Base-by-base conservation (phyloP, 2,329 filamentous ascomycete species). In the Alternaria tenuissima region DNA sequence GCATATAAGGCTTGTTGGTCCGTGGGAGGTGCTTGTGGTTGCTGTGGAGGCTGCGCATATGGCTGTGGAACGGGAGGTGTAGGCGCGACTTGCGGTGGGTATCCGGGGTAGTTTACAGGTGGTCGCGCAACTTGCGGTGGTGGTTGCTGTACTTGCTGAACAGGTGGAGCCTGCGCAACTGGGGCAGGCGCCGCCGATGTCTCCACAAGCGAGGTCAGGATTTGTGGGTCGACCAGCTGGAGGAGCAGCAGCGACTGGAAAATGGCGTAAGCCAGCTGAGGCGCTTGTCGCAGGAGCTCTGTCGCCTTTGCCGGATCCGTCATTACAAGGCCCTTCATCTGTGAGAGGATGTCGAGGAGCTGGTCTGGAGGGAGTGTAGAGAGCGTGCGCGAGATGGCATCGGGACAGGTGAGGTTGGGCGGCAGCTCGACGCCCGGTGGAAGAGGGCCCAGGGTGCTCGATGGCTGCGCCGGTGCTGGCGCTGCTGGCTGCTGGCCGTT, bases 241-340 rank as follows among this genome's bases (percentile, higher is more conserved):
- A 98, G 95, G 38, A 97, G 87, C 2, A 98, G 87, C 9, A 98
- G 86, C 24, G 94, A 91, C 80, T 98, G 94, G 81, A 98, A 98
- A 67, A 98, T 91, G 59, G 95, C 95, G 73, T 96, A 98, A 5
- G 92, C 89, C 44, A 99, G 88, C 80, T 99, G 95, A 0, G 95
- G 95, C 1, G 94, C 93, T 81, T 94, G 91, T 63, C 90, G 86
- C 42, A 99, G 87, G 41, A 98, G 88, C 74, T 96, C 92, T 0
- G 90, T 93, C 4, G 94, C 94, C 74, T 93, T 91, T 20, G 86
- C 85, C 2, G 94, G 93, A 70, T 98, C 93, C 24, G 86, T 87
- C 52, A 88, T 87, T n/a, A 92, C 92, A 12, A 98, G 84, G 3
- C 89, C 87, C 81, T 98, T 98, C 92, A 98, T 96, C 78, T 98